Evolutionary conservation across 108 stramenopile genomes (phyloP).

Genomic region (Chaetoceros muelleri): DNA sequence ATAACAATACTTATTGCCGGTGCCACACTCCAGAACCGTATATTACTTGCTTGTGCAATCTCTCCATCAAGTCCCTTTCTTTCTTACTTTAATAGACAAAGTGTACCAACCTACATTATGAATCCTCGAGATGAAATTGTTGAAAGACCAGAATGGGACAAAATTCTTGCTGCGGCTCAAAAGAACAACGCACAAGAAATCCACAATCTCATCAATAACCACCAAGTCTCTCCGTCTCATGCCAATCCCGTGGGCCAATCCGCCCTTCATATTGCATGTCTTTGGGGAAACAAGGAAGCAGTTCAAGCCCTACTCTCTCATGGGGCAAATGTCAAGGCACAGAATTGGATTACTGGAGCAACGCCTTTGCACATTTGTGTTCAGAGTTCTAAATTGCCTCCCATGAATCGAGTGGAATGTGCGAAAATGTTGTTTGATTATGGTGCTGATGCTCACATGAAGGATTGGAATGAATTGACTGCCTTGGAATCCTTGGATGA

Average conservation of each 20-base stretch:
- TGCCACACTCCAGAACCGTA: too few species aligned
- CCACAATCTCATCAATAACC: slow-evolving; percentile 25
- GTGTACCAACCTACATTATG: too few species aligned
- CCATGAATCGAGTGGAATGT: slow-evolving; percentile 23
- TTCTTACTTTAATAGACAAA: too few species aligned
- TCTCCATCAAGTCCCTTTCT: too few species aligned
- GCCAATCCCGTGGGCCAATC: slow-evolving; percentile 59
- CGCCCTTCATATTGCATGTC: slow-evolving; percentile 56
- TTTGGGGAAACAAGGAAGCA: slow-evolving; percentile 56
- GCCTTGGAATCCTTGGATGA: slow-evolving; percentile 30
- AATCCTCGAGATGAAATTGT: too few species aligned
- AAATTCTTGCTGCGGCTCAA: slow-evolving; percentile 42
- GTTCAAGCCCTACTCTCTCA: slow-evolving; percentile 29
- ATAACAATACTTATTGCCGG: too few species aligned
- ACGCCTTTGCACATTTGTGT: slow-evolving; percentile 59
- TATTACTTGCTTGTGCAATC: too few species aligned
- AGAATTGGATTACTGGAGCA: slow-evolving; percentile 36
- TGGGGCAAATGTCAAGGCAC: slow-evolving; percentile 40
- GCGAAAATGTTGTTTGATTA: slow-evolving; percentile 25
- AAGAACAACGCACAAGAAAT: slow-evolving; percentile 37
- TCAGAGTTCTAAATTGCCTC: slow-evolving; percentile 31
- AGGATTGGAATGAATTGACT: slow-evolving; percentile 25
- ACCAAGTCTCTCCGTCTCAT: slow-evolving; percentile 36
- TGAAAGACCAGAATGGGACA: slow-evolving; percentile 60
- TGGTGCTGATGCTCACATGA: slow-evolving; percentile 30